Base-by-base conservation (phyloP, 2,329 filamentous ascomycete genomes). In the Sordariomycetes sp. region DNA sequence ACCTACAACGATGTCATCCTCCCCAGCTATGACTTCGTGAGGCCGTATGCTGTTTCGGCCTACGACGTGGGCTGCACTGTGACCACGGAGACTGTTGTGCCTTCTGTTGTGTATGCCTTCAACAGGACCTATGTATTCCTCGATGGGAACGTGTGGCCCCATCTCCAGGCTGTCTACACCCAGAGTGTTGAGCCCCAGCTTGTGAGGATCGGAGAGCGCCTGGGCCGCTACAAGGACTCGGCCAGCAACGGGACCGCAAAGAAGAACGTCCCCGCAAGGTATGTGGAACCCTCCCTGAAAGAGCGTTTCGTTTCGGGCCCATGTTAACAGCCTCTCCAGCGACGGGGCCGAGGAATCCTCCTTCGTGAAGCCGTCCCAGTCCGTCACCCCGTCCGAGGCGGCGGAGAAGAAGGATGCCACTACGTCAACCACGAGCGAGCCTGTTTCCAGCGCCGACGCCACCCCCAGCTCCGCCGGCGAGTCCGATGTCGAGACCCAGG, bases 131-230 rank as follows among this genome's bases (percentile, higher is more conserved):
- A 84, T 60, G 74, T 80, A 14, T 93, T 97, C 66, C 73, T 95
- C 37, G 83, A 90, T 59, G 82, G 83, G 53, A 86, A 85, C 1
- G 76, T 97, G 18, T 94, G 89, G 87, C 93, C 93, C 1, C 86
- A 88, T 62, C 62, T 97, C 12, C 84, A 88, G 28, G 79, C 88
- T 16, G 74, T 97, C 5, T 97, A 97, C 67, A 82, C 86, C 12
- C 86, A 96, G 67, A 96, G 96, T 65, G 92, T 99, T 3, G 92
- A 97, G 73, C 95, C 95, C 16, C 95, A 99, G 71, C 79, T 99
- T 16, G 82, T 93, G 59, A 90, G 91, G 65, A 97, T 99, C 66
- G 89, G 90, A 14, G 88, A 97, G 74, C 86, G 92, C 53, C 80
- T 99, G 12, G 92, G 91, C 48, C 79, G 88, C 54, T 89, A 91